Conservation (phyloP, 306 rosid genomes). For the Ormosia emarginata region DNA sequence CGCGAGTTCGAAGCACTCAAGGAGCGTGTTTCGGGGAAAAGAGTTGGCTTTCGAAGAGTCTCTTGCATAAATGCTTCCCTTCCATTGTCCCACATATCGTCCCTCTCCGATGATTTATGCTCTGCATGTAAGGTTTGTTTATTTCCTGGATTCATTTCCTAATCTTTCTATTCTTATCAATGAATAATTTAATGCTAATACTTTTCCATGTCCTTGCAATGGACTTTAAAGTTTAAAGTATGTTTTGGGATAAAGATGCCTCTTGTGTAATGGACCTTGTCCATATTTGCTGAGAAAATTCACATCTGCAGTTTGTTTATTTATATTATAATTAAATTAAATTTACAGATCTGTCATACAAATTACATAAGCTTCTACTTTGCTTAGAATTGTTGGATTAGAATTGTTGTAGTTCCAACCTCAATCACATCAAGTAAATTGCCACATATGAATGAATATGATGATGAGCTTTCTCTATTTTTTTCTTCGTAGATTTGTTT, state of each 20-base stretch:
- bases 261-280: background rate
- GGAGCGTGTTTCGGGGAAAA: constrained; percentile 79
- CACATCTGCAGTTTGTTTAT: background rate
- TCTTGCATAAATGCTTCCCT: constrained; percentile 85
- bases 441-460: background rate
- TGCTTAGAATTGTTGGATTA: background rate
- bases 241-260: background rate
- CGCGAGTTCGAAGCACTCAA: constrained; percentile 83
- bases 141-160: constrained; percentile 7
- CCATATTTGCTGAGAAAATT: background rate
- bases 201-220: background rate
- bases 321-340: background rate
- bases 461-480: background rate
- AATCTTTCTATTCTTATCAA: background rate
- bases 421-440: background rate
- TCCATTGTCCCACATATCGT: constrained; percentile 47
- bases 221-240: background rate
- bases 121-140: constrained; percentile 87
- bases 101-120: constrained; percentile 57
- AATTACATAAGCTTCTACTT: background rate
- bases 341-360: background rate
- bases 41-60: constrained; percentile 58
- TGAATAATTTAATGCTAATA: background rate
- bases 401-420: background rate
- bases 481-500: background rate